Evolutionary conservation across 441 rosid species (phyloP), one percentile per base, ranked within the genome.

Genomic region (Populus hybrid): DNA sequence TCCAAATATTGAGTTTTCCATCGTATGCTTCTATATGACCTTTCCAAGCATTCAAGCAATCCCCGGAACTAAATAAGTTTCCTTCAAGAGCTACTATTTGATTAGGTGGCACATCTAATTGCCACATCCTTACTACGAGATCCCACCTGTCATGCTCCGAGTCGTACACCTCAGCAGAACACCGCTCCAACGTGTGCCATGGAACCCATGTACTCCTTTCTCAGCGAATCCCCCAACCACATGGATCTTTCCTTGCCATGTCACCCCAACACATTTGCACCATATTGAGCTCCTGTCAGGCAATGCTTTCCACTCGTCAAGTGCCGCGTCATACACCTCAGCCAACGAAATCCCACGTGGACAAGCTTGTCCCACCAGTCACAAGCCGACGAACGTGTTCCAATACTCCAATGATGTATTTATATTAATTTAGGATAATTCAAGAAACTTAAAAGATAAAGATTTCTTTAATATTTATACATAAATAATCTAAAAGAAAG

Each of bases 41-140:
- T 28, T 89, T 89, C 92, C 90, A 89, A 6, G 85, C 69, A 9
- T 86, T 86, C 56, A 89, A 69, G 79, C 90, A 89, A 68, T 89
- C 90, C 10, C 89, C 90, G 0, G 87, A 86, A 72, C 89, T 87
- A 66, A 78, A 87, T 23, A 85, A 81, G 72, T 74, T 82, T 4
- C 77, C 87, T 21, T 77, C 67, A 3, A 86, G 78, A 2, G 75
- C 80, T 21, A 83, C 85, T 9, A 88, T 86, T 68, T 86, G 88
- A 80, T 88, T 88, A 2, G 90, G 92, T 35, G 92, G 92, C 28
- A 85, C 84, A 61, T 89, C 92, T 36, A 88, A 66, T 40, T 82
- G 88, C 89, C 90, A 88, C 89, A 89, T 88, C 65, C 82, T 82
- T n/a, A 59, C 23, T 68, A 84, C 56, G 2, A 87, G 77, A 68